Evolutionary conservation across 2,329 filamentous ascomycete species (phyloP), one percentile per base, ranked within the genome.

Genomic region (Orbilia quercus): DNA sequence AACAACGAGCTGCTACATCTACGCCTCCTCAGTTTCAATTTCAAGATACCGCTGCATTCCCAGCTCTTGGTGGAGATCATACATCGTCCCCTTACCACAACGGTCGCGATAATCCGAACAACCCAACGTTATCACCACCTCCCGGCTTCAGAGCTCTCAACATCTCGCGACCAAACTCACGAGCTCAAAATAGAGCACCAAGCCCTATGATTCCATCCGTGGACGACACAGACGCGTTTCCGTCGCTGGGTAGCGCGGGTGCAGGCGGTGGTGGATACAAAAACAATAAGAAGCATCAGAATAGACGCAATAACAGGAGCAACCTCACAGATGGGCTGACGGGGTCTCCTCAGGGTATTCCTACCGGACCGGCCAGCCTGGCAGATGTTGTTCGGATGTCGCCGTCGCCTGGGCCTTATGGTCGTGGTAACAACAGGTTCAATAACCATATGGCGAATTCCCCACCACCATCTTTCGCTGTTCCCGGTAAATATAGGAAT

Each of bases 341-440:
- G 78, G 91, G 90, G 78, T 66, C 60, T 11, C 54, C 60, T 1
- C 60, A 66, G n/a, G 88, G 87, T 72, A 84, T 82, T 36, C 80
- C 85, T 25, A 81, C 83, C 0, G 77, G 77, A 14, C 89, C 92
- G 1, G 92, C 88, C 78, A 96, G 92, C 18, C 83, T 99, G 57
- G 94, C 94, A 36, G 95, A 98, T 81, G 90, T 98, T 67, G 92
- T 98, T 67, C 95, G 94, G 80, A 96, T 96, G 91, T 91, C 92
- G 3, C 92, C 94, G 0, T 92, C 92, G 6, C 92, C 92, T n/a
- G 85, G 84, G 0, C 88, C 69, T 6, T 73, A 73, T 40, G 57
- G 57, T 7, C 42, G 69, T 11, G 38, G 38, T 4, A 72, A 72
- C 59, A 73, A 65, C 34, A 54, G 69, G 7, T 73, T 73, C 60